Percentiles rank a stretch among this genome's conserved stretches.
These are phyloP conservation scores for Quercus engelmannii DNA, from an alignment of 306 rosid genomes.

Conservation along the genomic window DNA sequence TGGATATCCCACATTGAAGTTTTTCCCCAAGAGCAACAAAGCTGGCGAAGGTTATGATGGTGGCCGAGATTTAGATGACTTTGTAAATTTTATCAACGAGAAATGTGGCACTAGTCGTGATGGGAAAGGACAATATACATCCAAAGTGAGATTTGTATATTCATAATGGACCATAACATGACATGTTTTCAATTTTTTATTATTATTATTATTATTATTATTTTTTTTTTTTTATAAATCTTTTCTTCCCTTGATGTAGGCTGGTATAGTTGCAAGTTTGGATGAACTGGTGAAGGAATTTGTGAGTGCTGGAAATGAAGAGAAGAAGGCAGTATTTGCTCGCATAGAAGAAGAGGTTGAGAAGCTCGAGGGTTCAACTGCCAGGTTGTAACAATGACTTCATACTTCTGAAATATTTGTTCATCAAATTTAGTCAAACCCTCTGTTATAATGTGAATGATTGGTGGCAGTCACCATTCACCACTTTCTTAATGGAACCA, in stretches of 20 bases:
- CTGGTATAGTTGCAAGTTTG: conserved; percentile 59
- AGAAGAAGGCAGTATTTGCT: conserved; percentile 55
- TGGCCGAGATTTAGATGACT: conserved; percentile 73
- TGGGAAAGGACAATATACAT: conserved; percentile 64
- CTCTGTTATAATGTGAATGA: neutral
- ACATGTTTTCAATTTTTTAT: neutral
- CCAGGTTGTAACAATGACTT: conserved; percentile 46
- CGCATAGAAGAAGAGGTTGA: conserved; percentile 72
- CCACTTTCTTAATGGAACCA: neutral
- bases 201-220: no score
- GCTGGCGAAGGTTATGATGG: conserved; percentile 75
- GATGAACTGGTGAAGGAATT: conserved; percentile 69
- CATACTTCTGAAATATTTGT: conserved; percentile 11
- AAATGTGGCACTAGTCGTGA: conserved; percentile 77
- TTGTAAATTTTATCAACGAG: conserved; percentile 72
- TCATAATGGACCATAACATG: neutral
- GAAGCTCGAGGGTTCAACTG: conserved; percentile 63
- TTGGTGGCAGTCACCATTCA: neutral
- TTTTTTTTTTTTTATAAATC: neutral
- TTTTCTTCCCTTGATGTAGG: conserved; percentile 44
- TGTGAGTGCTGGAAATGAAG: conserved; percentile 47
- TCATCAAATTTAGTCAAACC: neutral
- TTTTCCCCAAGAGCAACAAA: conserved; percentile 78
- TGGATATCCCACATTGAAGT: conserved; percentile 77
- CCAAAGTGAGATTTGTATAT: conserved; percentile 33